Evolutionary conservation across 495 filamentous ascomycete genomes (phyloP).

Genomic region (Trichoderma reesei): DNA sequence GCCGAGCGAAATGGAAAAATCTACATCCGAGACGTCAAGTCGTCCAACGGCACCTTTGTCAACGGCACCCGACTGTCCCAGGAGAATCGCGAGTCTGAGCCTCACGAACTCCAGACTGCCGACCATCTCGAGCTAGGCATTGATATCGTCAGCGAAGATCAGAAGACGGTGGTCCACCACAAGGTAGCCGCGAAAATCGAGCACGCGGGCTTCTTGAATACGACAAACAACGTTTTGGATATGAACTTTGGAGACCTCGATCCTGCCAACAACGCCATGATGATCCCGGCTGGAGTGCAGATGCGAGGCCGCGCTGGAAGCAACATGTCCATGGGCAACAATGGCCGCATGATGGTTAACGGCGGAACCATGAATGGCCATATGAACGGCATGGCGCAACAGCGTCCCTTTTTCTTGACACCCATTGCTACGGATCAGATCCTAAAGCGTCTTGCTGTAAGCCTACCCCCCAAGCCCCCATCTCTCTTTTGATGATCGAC

Average conservation of each 20-base stretch:
- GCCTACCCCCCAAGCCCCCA: constrained; percentile 21
- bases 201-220: constrained; percentile 70
- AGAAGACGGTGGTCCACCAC: constrained; percentile 95
- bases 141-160: constrained; percentile 96
- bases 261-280: constrained; percentile 58
- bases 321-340: constrained; percentile 55
- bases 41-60: constrained; percentile 96
- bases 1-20: constrained; percentile 82
- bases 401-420: constrained; percentile 61
- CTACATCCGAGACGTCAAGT: constrained; percentile 95
- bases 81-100: constrained; percentile 91
- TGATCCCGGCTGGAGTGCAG: constrained; percentile 44
- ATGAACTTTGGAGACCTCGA: constrained; percentile 85
- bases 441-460: constrained; percentile 85
- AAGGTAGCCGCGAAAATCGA: constrained; percentile 96
- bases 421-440: constrained; percentile 90
- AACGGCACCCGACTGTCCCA: constrained; percentile 83
- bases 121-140: constrained; percentile 92
- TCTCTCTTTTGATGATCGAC: background rate
- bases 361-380: constrained; percentile 54
- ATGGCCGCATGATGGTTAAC: constrained; percentile 42
- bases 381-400: constrained; percentile 31
- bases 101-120: constrained; percentile 77
- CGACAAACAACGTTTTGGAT: constrained; percentile 63
- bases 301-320: constrained; percentile 59